A percentile compares a stretch with the other conserved stretches of the same genome.
These are phyloP conservation scores for Gastroboletus turbinatus DNA, from an alignment of 1,284 basidiomycete species.

Conservation along the genomic window DNA sequence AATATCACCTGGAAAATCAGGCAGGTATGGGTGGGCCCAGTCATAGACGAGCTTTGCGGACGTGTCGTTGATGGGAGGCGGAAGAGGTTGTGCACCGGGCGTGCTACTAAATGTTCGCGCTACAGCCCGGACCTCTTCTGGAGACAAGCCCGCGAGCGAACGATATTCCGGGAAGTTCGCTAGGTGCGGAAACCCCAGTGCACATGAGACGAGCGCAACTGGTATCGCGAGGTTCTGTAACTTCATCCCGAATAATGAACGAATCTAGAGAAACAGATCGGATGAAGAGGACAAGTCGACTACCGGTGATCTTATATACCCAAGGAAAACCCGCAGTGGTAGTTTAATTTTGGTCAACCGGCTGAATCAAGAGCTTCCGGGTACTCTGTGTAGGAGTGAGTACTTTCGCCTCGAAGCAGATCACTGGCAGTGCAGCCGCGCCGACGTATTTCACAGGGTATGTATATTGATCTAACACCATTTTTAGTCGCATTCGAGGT, in stretches of 20 bases:
- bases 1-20: slow-evolving; percentile 26
- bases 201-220: slow-evolving; percentile 9
- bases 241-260: slow-evolving; percentile 10
- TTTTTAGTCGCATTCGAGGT: background rate
- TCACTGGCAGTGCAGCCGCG: background rate
- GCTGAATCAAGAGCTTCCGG: background rate
- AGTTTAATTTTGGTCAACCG: background rate
- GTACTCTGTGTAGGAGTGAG: background rate
- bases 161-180: slow-evolving; percentile 20
- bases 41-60: slow-evolving; percentile 30
- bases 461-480: background rate
- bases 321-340: background rate
- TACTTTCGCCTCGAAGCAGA: background rate
- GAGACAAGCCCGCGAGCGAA: slow-evolving; percentile 22
- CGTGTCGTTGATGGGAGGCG: slow-evolving; percentile 25
- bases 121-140: slow-evolving; percentile 11
- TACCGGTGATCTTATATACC: background rate
- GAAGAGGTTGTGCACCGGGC: slow-evolving; percentile 27
- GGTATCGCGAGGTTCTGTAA: slow-evolving; percentile 7
- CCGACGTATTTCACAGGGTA: background rate
- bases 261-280: background rate
- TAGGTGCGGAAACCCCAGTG: slow-evolving; percentile 16
- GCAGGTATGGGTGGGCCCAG: slow-evolving; percentile 17
- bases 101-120: slow-evolving; percentile 15
- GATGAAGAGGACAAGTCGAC: background rate